Evolutionary conservation across 495 filamentous ascomycete genomes (phyloP).

Genomic region (Hypoxylon trugodes): DNA sequence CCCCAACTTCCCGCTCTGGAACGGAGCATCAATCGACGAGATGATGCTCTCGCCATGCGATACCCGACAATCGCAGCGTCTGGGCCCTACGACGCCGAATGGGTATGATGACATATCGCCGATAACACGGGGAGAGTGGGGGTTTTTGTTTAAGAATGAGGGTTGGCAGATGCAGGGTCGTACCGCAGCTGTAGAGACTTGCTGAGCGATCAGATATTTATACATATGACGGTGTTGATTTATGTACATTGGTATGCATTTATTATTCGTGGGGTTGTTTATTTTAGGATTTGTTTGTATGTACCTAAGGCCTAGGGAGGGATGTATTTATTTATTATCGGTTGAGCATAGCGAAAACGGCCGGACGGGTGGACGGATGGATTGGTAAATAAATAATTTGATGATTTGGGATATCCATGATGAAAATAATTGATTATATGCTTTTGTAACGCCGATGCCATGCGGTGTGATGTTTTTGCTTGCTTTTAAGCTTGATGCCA

Average conservation of each 20-base stretch:
- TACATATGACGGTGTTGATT: not conserved
- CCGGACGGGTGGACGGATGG: too few relatives aligned
- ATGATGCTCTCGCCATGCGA: constrained; percentile 41
- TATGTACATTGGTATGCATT: not conserved
- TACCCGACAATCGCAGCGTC: constrained; percentile 24
- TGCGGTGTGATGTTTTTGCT: not conserved
- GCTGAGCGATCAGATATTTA: constrained; percentile 23
- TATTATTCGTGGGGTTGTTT: not conserved
- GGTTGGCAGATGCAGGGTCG: constrained; percentile 47
- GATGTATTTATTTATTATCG: not conserved
- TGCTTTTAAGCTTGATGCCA: not conserved
- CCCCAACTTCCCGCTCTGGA: constrained; percentile 37
- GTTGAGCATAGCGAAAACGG: not conserved
- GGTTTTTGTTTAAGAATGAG: constrained; percentile 59
- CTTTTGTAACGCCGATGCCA: not conserved
- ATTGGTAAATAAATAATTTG: not conserved
- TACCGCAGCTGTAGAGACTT: constrained; percentile 52
- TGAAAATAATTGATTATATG: not conserved
- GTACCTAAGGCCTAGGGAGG: too few relatives aligned
- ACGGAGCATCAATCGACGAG: constrained; percentile 47
- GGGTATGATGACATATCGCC: constrained; percentile 64
- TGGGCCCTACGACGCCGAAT: constrained; percentile 61
- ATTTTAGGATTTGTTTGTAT: constrained; percentile 2
- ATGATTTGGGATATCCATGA: not conserved
- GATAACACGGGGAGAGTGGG: constrained; percentile 64